Base-by-base conservation (phyloP, 228 moss, liverwort and hornwort species). In the Sphagnum magellanicum region DNA sequence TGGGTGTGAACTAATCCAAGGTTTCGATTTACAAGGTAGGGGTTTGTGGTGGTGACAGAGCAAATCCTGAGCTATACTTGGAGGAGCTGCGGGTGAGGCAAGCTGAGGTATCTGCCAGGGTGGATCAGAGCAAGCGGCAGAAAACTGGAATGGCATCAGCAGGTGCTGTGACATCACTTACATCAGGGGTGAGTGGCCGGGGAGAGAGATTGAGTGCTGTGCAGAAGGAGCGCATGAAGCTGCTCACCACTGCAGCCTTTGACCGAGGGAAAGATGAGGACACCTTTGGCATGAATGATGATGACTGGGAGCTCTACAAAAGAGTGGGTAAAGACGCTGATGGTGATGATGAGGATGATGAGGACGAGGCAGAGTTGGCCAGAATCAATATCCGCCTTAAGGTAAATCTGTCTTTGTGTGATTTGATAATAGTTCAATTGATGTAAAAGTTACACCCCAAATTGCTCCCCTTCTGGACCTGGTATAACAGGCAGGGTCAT, bases 201-300 rank as follows among this genome's bases (percentile, higher is more conserved):
- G 96, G 96, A 70, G 96, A 96, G 80, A 79, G 96, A 60, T 79
- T 96, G 62, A 96, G 86, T 70, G 81, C 87, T 48, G 79, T 77
- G 50, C 96, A 93, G 73, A 96, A 93, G 76, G 96, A 93, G 72
- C 89, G 96, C 48, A 93, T 96, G 96, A 93, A 88, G 76, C 68
- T 96, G 55, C 82, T 96, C 50, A 83, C 96, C 13, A 91, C 91
- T 59, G 96, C 96, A 71, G 96, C 96, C 51, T 96, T 96, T 77
- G 96, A 96, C 69, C 78, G 96, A 74, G 96, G 96, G 50, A 96
- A 96, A 81, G 96, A 96, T 52, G 96, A 96, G 76, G 96, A 96
- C 71, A 96, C 93, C 0, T 96, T 96, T 73, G 96, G 96, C 59
- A 79, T 91, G 93, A 82, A 83, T 65, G 96, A 96, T 73, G 96